phyloP scores from a whole-genome alignment of 768 basidiomycete genomes.

The Cubamyces lactineus region DNA sequence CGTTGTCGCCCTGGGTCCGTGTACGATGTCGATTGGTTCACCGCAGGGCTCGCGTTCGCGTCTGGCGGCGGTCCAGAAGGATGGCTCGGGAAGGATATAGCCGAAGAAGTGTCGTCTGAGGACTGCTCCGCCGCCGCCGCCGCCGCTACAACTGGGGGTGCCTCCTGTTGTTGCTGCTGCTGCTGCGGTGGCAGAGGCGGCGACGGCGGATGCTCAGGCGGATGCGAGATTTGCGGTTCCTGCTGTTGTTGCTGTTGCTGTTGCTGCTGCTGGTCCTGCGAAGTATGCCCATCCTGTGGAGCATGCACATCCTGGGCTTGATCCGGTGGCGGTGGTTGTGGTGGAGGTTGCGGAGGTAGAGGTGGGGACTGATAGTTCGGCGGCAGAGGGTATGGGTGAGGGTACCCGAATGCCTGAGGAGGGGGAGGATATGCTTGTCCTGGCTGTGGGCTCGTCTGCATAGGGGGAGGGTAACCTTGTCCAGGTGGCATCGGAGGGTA shows the following conservation, averaged over 20 bases:
- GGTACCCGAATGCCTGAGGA: constrained; percentile 24
- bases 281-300: no score
- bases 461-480: constrained; percentile 1
- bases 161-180: neutral
- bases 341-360: neutral
- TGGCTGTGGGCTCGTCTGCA: neutral
- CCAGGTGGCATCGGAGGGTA: constrained; percentile 13
- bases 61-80: neutral
- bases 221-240: neutral
- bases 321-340: neutral
- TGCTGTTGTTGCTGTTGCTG: neutral
- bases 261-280: constrained; percentile 11
- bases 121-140: neutral
- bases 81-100: neutral
- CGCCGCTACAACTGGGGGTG: neutral
- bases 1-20: neutral
- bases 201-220: constrained; percentile 12
- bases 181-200: neutral
- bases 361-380: constrained; percentile 15
- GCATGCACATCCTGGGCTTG: neutral
- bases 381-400: constrained; percentile 27
- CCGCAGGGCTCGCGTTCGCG: neutral
- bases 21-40: neutral
- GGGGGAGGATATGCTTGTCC: constrained; percentile 12
- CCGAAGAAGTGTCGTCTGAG: neutral